These are phyloP conservation scores for Wallacemonas sp. DNA, from an alignment of 208 protist species.

Conservation along the genomic window DNA sequence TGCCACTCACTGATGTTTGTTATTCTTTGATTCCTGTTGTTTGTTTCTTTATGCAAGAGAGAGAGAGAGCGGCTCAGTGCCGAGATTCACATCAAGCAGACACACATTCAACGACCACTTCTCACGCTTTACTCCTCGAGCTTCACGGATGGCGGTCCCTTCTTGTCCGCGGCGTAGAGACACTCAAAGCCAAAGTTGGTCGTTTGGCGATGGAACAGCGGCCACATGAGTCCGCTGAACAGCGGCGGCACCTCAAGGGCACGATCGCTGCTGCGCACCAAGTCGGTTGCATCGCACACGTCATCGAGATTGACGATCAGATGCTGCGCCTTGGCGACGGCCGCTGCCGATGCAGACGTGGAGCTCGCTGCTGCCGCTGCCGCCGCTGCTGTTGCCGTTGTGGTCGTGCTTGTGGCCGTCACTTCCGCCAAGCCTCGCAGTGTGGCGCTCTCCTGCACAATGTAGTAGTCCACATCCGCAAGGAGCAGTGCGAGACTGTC, in stretches of 20 bases:
- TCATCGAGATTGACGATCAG: conserved; percentile 52
- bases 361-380: background rate
- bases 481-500: conserved; percentile 49
- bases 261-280: conserved; percentile 36
- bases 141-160: conserved; percentile 9
- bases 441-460: conserved; percentile 17
- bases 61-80: too few species aligned
- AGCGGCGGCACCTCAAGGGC: conserved; percentile 24
- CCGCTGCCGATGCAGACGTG: background rate
- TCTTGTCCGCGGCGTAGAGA: conserved; percentile 18
- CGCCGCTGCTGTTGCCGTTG: background rate
- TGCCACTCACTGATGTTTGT: too few species aligned
- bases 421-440: background rate
- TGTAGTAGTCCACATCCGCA: conserved; percentile 60
- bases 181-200: conserved; percentile 12
- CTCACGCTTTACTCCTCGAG: background rate
- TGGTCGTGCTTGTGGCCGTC: background rate
- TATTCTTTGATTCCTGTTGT: too few species aligned
- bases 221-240: conserved; percentile 51
- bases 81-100: too few species aligned
- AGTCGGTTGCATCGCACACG: conserved; percentile 35
- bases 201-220: conserved; percentile 20
- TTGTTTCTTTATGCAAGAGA: too few species aligned
- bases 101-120: too few species aligned
- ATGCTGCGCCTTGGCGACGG: conserved; percentile 11